Base-by-base conservation (phyloP, 2,329 filamentous ascomycete species). In the Lachnellula hyalina region DNA sequence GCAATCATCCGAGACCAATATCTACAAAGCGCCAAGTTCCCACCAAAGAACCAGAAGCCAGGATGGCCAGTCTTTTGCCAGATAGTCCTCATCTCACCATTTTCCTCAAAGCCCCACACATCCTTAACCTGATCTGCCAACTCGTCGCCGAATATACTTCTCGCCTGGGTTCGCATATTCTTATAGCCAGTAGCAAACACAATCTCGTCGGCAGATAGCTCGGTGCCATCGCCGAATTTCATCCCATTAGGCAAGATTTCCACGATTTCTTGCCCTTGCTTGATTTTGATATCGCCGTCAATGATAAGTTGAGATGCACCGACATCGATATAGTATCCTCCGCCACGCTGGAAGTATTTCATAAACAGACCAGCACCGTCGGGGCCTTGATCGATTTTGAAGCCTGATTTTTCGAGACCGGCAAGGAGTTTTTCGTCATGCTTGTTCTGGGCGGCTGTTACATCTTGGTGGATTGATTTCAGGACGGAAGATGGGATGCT, bases 341-440 rank as follows among this genome's bases (percentile, higher is more conserved):
- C 80, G 12, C 82, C 82, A 4, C 80, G 77, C 61, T 82, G 78
- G 52, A 82, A 73, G 64, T 85, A 86, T 65, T 85, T 85, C 34
- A 77, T 71, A 53, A 78, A 74, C 1, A 85, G 69, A 0, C 83
- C 83, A 0, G 74, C 68, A 5, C 75, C 74, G 63, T 82, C 75
- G 0, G 80, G 77, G 0, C 83, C 83, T n/a, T 68, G 70, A 62
- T 86, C 82, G 4, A 82, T 70, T 51, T 75, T 73, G 71, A 86
- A 86, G 0, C 83, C 83, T 1, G 74, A 81, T 40, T 74, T 76
- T 42, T 72, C 68, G 1, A 87, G 72, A 0, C 77, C 80, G 1
- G 75, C 70, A 6, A 83, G 68, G 2, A 73, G 63, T 9, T 65
- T 57, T 9, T 61, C 61, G 59, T 79, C 75, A 11, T 65, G 56